These are phyloP conservation scores for Penicillium griseofulvum DNA, from an alignment of 2,329 filamentous ascomycete genomes.

Conservation along the genomic window DNA sequence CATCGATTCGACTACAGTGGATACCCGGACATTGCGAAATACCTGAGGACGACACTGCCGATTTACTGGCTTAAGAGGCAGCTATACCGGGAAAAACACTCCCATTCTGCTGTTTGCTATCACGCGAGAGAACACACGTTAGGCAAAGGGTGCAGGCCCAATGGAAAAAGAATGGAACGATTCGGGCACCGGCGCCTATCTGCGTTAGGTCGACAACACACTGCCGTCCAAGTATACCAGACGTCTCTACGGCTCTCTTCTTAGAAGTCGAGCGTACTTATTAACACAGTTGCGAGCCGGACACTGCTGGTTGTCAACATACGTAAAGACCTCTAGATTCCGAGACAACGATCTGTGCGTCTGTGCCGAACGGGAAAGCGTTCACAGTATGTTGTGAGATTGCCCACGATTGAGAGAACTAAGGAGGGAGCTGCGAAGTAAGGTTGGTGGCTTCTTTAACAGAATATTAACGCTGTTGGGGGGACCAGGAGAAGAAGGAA, in stretches of 20 bases:
- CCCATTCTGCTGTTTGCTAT: neutral
- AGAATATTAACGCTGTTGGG: constrained; percentile 6
- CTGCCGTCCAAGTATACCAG: neutral
- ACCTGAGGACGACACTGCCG: neutral
- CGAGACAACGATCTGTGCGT: neutral
- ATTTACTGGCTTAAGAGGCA: neutral
- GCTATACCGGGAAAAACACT: neutral
- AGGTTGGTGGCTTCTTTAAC: constrained; percentile 4
- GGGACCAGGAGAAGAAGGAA: too few relatives aligned
- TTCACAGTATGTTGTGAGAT: neutral
- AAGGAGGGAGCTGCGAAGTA: constrained; percentile 2
- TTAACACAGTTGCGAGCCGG: neutral
- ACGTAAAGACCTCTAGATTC: neutral
- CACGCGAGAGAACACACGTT: neutral
- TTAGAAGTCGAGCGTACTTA: neutral
- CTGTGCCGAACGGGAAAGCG: neutral
- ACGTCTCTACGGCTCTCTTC: neutral
- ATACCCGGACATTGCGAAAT: neutral
- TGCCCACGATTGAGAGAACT: neutral
- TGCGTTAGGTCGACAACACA: neutral
- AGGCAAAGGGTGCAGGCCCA: neutral
- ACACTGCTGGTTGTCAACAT: neutral
- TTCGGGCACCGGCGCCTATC: neutral
- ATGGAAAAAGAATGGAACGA: neutral
- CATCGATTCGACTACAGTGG: neutral